These are phyloP conservation scores for Aureobasidium pullulans DNA, from an alignment of 2,329 filamentous ascomycete genomes.

Conservation along the genomic window DNA sequence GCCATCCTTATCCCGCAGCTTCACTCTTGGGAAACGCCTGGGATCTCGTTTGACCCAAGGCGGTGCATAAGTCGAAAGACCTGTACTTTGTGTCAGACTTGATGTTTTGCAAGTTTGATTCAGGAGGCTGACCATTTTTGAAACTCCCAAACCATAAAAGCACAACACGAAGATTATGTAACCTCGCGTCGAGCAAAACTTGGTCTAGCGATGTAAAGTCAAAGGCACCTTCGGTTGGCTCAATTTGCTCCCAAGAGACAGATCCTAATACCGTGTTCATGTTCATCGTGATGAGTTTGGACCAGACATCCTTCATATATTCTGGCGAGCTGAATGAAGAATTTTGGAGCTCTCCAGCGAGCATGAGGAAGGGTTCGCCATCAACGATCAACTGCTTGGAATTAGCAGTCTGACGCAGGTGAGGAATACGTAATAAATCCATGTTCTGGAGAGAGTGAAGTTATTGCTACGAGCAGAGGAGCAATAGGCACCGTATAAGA, in stretches of 20 bases:
- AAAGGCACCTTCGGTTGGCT: conserved; percentile 38
- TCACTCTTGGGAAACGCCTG: conserved; percentile 26
- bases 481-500: too few species aligned
- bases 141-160: conserved; percentile 43
- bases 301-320: conserved; percentile 40
- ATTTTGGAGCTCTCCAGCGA: conserved; percentile 42
- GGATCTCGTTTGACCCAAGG: conserved; percentile 32
- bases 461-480: too few species aligned
- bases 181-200: conserved; percentile 31
- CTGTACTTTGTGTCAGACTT: conserved; percentile 13
- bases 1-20: conserved; percentile 24
- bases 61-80: conserved; percentile 33
- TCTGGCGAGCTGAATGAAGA: conserved; percentile 38
- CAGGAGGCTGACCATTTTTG: conserved; percentile 35
- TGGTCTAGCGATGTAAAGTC: conserved; percentile 37
- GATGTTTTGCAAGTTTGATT: not conserved
- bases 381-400: conserved; percentile 37
- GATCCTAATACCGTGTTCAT: conserved; percentile 41
- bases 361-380: conserved; percentile 38
- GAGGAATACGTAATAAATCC: conserved; percentile 9
- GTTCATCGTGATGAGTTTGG: conserved; percentile 34
- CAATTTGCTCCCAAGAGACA: conserved; percentile 42
- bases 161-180: conserved; percentile 33
- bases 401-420: conserved; percentile 14
- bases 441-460: not conserved